Evolutionary conservation across 352 stramenopile species (phyloP), one percentile per base, ranked within the genome.

Genomic region (Thalassiosira exigua): DNA sequence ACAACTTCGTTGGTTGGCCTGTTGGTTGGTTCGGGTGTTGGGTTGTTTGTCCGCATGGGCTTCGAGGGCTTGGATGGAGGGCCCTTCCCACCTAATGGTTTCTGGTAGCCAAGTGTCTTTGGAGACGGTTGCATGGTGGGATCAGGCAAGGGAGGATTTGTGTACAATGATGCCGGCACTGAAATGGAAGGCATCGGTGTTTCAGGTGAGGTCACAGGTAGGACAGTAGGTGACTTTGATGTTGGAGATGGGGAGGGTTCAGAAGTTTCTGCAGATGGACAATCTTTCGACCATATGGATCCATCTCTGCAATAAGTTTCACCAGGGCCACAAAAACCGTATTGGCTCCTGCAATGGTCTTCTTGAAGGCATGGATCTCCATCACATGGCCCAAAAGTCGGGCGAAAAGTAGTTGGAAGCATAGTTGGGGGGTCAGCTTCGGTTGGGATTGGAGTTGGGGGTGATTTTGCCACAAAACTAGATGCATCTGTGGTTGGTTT

Each of bases 251-350:
- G 22, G 9, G 21, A 7, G 9, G 46, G 44, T 32, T 58, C 56
- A 30, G 50, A 61, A 39, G 29, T 39, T n/a, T 51, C 44, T 56
- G 24, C 9, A 59, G 26, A 26, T 39, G 59, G 75, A 69, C 75
- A 84, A 69, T 84, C 75, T 14, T 73, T 73, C 4, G 62, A 70
- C 75, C 75, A 84, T 53, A 69, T 79, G 21, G 68, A 50, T 30
- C 44, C 56, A 4, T 76, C 69, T 42, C 76, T 72, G 51, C 75
- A 84, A 52, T 79, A 84, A 14, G 56, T 71, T 32, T 72, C 32
- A 24, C 69, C 64, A 36, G 75, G 75, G 44, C 75, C 75, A 46
- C 75, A 84, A 57, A 84, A 84, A 21, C 69, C 75, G 51, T 79
- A 84, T 41, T 61, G 36, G 44, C 69, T 79, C 3, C 75, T 46